phyloP scores from a whole-genome alignment of 768 basidiomycete genomes.

The Pleurotus pulmonarius region DNA sequence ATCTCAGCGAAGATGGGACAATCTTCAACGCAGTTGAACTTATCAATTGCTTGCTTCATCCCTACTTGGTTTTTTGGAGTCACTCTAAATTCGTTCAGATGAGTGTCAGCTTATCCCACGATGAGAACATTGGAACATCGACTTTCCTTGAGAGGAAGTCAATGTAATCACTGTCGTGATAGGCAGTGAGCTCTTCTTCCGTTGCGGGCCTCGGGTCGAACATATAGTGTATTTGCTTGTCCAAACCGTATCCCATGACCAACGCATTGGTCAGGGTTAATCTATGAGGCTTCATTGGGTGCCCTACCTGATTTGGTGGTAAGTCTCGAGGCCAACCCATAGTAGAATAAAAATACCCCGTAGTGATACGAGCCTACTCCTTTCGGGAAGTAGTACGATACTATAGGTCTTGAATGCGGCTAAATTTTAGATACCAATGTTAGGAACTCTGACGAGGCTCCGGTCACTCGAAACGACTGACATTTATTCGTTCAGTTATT shows the following conservation, averaged over 20 bases:
- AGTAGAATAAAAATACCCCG: conserved; percentile 56
- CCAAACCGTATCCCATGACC: conserved; percentile 93
- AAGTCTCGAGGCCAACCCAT: not conserved
- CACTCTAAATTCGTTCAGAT: conserved; percentile 47
- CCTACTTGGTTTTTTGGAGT: conserved; percentile 69
- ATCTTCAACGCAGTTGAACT: conserved; percentile 95
- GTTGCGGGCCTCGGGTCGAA: conserved; percentile 89
- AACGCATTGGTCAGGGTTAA: conserved; percentile 95
- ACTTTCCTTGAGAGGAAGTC: conserved; percentile 89
- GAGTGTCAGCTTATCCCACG: too few relatives aligned
- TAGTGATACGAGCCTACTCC: conserved; percentile 95
- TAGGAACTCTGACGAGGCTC: not conserved
- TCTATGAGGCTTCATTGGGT: conserved; percentile 98
- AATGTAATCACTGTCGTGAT: conserved; percentile 94
- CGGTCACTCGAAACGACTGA: conserved; percentile 28
- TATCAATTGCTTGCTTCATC: conserved; percentile 76
- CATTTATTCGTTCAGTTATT: conserved; percentile 76
- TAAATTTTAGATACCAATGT: conserved; percentile 17
- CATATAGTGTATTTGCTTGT: conserved; percentile 91
- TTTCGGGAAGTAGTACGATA: conserved; percentile 95
- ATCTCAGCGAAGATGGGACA: conserved; percentile 95
- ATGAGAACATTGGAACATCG: not conserved
- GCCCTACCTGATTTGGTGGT: conserved; percentile 66
- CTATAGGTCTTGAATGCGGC: conserved; percentile 84
- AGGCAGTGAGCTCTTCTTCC: conserved; percentile 81